Evolutionary conservation across 495 filamentous ascomycete genomes (phyloP), one percentile per base, ranked within the genome.

Genomic region (Clavariopsis aquatica): DNA sequence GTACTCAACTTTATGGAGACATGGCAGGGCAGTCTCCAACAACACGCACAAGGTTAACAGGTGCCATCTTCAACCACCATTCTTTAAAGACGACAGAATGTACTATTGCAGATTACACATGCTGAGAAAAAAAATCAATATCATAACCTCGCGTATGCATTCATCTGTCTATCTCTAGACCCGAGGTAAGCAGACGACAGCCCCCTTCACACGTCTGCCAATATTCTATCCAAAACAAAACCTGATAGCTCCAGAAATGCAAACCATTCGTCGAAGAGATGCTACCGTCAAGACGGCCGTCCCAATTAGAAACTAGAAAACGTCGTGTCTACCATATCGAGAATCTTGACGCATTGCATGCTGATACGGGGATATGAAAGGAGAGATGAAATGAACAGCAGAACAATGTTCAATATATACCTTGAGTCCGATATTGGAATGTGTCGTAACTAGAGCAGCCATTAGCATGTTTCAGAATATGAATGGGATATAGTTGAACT

Each of bases 401-500:
- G 13, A 43, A 43, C 6, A 17, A 53, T 53, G 27, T 29, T 70
- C 64, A 90, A 72, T 91, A 91, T 73, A 91, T 91, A 71, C 88
- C 88, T 74, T 91, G 88, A 4, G 88, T 89, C 56, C 88, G 80
- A 75, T 91, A 91, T 71, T 91, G 88, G 75, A 89, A 91, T 63
- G 88, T 89, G 74, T 91, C 88, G 75, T 91, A 91, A 74, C 85
- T 87, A 55, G 13, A 15, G 13, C 22, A 12, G 49, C 52, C 20
- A 64, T 47, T 22, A 69, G 53, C 41, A 12, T 20, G 36, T 26
- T 19, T 52, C 12, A 28, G 41, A 12, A n/a, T n/a, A n/a, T n/a
- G 34, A 41, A 4, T 20, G 15, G 12, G 10, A 27, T 24, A 23
- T 24, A 43, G 52, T 60, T 23, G 49, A 61, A 72, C 83, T 79